These are phyloP conservation scores for Pseudogymnoascus pannorum DNA, from an alignment of 2,329 filamentous ascomycete genomes.

Conservation along the genomic window DNA sequence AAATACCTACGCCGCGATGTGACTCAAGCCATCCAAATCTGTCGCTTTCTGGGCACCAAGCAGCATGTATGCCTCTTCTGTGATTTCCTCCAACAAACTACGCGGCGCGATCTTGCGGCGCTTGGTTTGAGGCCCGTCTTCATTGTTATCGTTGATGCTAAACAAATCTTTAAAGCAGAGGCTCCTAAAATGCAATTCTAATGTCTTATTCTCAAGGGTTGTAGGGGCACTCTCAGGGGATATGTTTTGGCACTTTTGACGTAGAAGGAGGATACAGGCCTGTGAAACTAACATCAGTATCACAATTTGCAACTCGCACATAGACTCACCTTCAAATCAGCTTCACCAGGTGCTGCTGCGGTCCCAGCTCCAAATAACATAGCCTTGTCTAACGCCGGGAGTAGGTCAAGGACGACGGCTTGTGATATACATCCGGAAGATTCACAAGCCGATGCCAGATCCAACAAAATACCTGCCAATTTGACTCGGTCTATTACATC, in stretches of 20 bases:
- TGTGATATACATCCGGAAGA: slow-evolving; percentile 20
- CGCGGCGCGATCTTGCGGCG: slow-evolving; percentile 27
- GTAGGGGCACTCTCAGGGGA: background rate
- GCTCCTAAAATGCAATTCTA: slow-evolving; percentile 21
- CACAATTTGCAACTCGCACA: background rate
- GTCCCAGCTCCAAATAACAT: background rate
- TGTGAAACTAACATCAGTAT: slow-evolving; percentile 11
- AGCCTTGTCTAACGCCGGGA: slow-evolving; percentile 15
- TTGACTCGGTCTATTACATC: slow-evolving; percentile 12
- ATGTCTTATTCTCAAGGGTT: slow-evolving; percentile 19
- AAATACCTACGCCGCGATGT: slow-evolving; percentile 41
- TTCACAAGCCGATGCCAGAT: slow-evolving; percentile 21
- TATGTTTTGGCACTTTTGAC: slow-evolving; percentile 16
- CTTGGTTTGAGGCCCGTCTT: slow-evolving; percentile 21
- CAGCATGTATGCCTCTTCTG: slow-evolving; percentile 26
- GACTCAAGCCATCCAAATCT: slow-evolving; percentile 34
- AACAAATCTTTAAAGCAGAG: slow-evolving; percentile 15
- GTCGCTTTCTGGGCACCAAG: slow-evolving; percentile 30
- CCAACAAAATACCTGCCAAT: slow-evolving; percentile 21
- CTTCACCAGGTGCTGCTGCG: background rate
- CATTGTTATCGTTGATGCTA: background rate
- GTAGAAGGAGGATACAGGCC: slow-evolving; percentile 17
- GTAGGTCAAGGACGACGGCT: slow-evolving; percentile 18
- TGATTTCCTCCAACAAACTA: slow-evolving; percentile 31
- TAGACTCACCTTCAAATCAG: slow-evolving; percentile 4